Conservation (phyloP, 2,329 filamentous ascomycete species). For the Fusarium floridanum region DNA sequence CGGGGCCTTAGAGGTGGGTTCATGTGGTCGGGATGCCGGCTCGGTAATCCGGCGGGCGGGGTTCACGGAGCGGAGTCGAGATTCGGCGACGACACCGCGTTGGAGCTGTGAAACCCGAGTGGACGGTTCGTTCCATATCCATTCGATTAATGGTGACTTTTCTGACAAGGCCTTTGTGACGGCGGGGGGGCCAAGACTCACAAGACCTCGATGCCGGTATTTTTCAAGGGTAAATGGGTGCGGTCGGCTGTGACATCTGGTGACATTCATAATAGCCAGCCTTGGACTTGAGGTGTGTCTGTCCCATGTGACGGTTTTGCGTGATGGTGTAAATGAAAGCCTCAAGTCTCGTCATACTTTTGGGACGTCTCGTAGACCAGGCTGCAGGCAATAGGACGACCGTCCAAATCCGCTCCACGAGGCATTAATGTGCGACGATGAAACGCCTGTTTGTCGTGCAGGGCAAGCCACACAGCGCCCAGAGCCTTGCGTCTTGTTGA, state of each 20-base stretch:
- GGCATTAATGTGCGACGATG: not conserved
- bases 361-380: too few relatives aligned
- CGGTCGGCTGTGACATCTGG: not conserved
- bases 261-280: not conserved
- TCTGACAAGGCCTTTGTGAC: not conserved
- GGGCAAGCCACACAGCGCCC: not conserved
- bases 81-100: not conserved
- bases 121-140: not conserved
- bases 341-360: not conserved
- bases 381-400: too few relatives aligned
- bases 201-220: not conserved
- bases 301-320: not conserved
- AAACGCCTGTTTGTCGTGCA: not conserved
- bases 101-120: not conserved
- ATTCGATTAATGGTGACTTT: not conserved
- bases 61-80: not conserved
- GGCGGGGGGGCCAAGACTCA: not conserved
- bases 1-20: constrained; percentile 18
- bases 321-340: not conserved
- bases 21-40: constrained; percentile 29
- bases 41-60: constrained; percentile 25
- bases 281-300: not conserved
- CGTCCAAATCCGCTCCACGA: not conserved
- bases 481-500: not conserved
- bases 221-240: constrained; percentile 25